These are phyloP conservation scores for Tulasnella sp. DNA, from an alignment of 768 basidiomycete species.

Conservation along the genomic window DNA sequence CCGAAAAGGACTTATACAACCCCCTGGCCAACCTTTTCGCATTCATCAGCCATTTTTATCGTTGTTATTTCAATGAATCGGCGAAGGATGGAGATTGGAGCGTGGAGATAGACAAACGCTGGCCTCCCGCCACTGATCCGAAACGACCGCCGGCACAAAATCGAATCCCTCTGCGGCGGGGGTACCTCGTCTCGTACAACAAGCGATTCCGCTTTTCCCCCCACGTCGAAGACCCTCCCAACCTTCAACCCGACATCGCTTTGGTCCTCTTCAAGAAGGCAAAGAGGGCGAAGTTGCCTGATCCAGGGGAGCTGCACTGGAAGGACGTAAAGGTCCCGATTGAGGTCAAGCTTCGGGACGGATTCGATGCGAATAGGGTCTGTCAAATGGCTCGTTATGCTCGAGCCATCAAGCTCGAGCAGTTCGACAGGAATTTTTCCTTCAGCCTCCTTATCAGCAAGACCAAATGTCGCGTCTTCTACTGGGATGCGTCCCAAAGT, in stretches of 20 bases:
- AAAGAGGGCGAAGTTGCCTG: neutral
- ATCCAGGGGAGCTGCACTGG: neutral
- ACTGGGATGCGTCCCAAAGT: neutral
- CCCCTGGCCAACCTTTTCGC: neutral
- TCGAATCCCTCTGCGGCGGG: neutral
- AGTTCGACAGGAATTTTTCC: slow-evolving; percentile 4
- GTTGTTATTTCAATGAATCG: neutral
- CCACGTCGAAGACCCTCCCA: neutral
- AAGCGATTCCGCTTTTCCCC: neutral
- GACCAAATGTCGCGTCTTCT: neutral
- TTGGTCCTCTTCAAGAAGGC: neutral
- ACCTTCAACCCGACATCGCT: neutral
- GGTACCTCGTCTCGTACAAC: neutral
- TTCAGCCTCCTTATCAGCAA: slow-evolving; percentile 2
- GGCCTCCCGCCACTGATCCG: neutral
- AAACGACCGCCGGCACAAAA: no score
- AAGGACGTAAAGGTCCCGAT: slow-evolving; percentile 1
- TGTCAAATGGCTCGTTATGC: slow-evolving; percentile 11
- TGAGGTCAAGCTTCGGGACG: neutral
- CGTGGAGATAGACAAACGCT: neutral
- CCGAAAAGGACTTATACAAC: neutral
- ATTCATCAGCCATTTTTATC: neutral
- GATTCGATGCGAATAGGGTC: neutral
- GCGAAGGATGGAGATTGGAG: neutral
- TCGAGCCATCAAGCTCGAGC: slow-evolving; percentile 1